Base-by-base conservation (phyloP, 116 monocot genomes). In the Phalaenopsis hybrid region DNA sequence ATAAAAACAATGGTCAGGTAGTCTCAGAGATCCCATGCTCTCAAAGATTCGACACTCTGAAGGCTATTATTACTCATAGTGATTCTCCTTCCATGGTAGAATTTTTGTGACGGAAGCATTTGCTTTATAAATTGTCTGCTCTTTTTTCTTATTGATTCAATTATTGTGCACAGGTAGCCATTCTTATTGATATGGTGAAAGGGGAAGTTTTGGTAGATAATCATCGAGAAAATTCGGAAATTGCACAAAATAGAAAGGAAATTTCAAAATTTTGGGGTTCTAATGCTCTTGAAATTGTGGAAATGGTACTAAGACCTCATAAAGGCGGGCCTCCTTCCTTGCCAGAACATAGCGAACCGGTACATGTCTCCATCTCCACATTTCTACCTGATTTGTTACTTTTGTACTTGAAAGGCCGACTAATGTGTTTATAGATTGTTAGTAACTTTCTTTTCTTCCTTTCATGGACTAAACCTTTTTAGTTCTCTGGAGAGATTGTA, bases 251-350 rank as follows among this genome's bases (percentile, higher is more conserved):
- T 70, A 65, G 73, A 44, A 51, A 5, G 8, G 75, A 16, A 65
- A 72, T 20, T 33, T 82, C 75, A 52, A 79, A 52, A 69, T 88
- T 74, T 68, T 93, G 88, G 89, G 81, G 78, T 51, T 81, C 77
- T 44, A 75, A 80, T 81, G 90, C 86, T 21, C 88, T 98, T 86
- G 90, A 90, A 37, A 77, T 98, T 79, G 90, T 98, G 48, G 89
- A 92, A 81, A 25, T 93, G 74, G 57, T 95, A 37, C 55, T 98
- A 57, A 98, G 88, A 70, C 95, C 98, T 78, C 88, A 90, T 2
- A 83, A 88, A 80, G 97, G 97, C 80, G 98, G 98, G 7, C 93
- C 95, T 50, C 98, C 95, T 80, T 76, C 89, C 25, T 88, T 98
- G 31, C 98, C 98, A 74, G 92, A 98, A 63, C 74, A 98, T 50